phyloP scores from a whole-genome alignment of 768 basidiomycete genomes.

The Amanita jacksonii region DNA sequence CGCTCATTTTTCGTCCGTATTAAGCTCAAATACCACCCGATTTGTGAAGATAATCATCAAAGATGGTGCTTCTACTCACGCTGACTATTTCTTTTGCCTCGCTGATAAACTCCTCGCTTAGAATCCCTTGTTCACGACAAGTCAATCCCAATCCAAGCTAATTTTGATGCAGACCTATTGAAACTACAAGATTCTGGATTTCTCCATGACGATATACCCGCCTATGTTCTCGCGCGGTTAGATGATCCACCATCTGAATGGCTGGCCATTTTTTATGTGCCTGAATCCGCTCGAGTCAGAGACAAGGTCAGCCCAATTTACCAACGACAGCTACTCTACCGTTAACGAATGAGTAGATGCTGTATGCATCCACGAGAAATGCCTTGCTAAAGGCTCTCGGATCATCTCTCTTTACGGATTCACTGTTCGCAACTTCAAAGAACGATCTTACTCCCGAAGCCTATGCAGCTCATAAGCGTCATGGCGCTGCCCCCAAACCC shows the following conservation, averaged over 20 bases:
- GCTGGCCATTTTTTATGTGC: conserved; percentile 74
- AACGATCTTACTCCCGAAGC: conserved; percentile 56
- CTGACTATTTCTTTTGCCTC: conserved; percentile 13
- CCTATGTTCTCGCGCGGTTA: conserved; percentile 65
- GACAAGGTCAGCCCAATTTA: conserved; percentile 50
- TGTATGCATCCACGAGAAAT: conserved; percentile 74
- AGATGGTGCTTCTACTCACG: conserved; percentile 41
- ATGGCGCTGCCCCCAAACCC: conserved; percentile 70
- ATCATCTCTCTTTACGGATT: conserved; percentile 59
- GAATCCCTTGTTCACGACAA: conserved; percentile 60
- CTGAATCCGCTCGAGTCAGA: conserved; percentile 70
- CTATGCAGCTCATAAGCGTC: conserved; percentile 64
- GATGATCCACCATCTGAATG: conserved; percentile 56
- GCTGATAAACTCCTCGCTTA: conserved; percentile 20
- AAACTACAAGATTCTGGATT: conserved; percentile 40
- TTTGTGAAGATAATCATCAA: conserved; percentile 73
- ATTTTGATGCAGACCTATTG: conserved; percentile 53
- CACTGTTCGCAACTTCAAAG: conserved; percentile 72
- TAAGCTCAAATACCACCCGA: conserved; percentile 40
- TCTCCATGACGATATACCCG: conserved; percentile 51
- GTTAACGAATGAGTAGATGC: conserved; percentile 46
- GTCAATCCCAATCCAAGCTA: conserved; percentile 36
- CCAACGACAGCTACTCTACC: background rate
- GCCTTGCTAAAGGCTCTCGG: conserved; percentile 67
- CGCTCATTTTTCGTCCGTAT: conserved; percentile 47